phyloP scores from a whole-genome alignment of 2,329 filamentous ascomycete species.

The Orbilia blumenaviensis region DNA sequence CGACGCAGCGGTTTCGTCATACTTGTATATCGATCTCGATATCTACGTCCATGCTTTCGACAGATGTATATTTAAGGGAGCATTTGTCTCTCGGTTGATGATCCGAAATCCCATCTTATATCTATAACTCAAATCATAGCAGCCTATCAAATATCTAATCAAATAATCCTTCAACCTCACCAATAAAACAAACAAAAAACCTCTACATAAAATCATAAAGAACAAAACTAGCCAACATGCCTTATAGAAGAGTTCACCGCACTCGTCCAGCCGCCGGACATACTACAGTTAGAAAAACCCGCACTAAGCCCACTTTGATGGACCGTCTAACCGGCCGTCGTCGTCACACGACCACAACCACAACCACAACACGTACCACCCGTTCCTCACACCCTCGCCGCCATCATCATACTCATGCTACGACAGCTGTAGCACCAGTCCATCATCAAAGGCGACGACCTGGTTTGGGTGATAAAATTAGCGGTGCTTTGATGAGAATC shows the following conservation, averaged over 20 bases:
- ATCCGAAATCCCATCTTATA: not conserved
- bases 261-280: conserved; percentile 6
- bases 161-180: not conserved
- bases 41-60: not conserved
- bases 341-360: conserved; percentile 61
- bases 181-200: not conserved
- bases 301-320: conserved; percentile 66
- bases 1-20: conserved; percentile 47
- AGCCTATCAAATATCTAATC: not conserved
- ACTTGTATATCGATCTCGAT: not conserved
- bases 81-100: conserved; percentile 4
- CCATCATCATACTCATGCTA: conserved; percentile 61
- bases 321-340: conserved; percentile 65
- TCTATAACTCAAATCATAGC: conserved; percentile 3
- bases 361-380: conserved; percentile 63
- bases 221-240: conserved; percentile 30
- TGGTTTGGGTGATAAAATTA: conserved; percentile 78
- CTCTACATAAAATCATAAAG: not conserved
- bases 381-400: conserved; percentile 60
- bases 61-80: conserved; percentile 6
- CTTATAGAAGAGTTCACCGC: conserved; percentile 19
- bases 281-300: conserved; percentile 60
- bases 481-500: conserved; percentile 77
- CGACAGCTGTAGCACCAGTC: conserved; percentile 61
- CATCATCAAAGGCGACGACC: conserved; percentile 75